Conservation (phyloP, 495 filamentous ascomycete species). For the Thermochaetoides thermophila region DNA sequence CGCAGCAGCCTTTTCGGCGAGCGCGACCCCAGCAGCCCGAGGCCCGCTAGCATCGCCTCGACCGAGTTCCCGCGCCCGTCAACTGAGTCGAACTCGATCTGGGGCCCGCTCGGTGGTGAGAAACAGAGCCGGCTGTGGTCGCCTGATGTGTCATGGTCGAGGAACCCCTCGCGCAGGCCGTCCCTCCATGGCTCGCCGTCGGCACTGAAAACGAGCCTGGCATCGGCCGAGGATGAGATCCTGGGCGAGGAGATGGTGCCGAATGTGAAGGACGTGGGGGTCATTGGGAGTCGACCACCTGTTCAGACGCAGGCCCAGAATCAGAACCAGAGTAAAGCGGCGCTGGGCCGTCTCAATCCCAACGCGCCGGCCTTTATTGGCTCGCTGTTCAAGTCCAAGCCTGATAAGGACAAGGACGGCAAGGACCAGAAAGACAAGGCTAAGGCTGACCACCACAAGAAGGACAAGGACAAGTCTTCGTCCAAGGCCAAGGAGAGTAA, state of each 20-base stretch:
- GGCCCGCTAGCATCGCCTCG: constrained; percentile 66
- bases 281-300: constrained; percentile 36
- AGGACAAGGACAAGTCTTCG: constrained; percentile 15
- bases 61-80: constrained; percentile 70
- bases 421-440: constrained; percentile 15
- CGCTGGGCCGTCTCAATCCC: constrained; percentile 29
- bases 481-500: neutral
- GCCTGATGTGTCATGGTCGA: constrained; percentile 27
- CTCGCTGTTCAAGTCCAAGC: constrained; percentile 27
- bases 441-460: constrained; percentile 16
- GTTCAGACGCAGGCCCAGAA: constrained; percentile 7
- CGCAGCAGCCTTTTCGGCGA: constrained; percentile 48
- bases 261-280: constrained; percentile 32
- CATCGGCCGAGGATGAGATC: constrained; percentile 35
- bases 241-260: constrained; percentile 29
- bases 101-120: constrained; percentile 22
- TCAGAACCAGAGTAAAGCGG: constrained; percentile 20
- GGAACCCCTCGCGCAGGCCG: constrained; percentile 32
- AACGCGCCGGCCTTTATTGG: constrained; percentile 37
- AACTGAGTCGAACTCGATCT: constrained; percentile 50
- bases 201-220: constrained; percentile 32
- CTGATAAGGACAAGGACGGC: constrained; percentile 22
- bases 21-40: constrained; percentile 52
- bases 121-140: constrained; percentile 30
- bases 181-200: constrained; percentile 36